phyloP scores from a whole-genome alignment of 2,329 filamentous ascomycete species.

The Pestalotiopsis sp. region DNA sequence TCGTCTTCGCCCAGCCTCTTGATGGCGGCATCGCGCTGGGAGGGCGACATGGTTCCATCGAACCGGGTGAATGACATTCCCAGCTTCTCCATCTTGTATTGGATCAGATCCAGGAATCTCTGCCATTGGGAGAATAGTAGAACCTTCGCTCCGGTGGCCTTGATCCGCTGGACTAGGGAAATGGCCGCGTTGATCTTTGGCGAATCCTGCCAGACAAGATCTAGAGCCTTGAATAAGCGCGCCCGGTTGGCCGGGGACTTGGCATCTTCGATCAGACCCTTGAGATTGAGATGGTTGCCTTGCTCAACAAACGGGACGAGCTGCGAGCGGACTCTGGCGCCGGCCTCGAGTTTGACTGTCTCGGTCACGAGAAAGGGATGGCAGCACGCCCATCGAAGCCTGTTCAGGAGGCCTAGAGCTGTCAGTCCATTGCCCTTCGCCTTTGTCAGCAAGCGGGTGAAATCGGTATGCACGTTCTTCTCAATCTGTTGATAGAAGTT shows the following conservation, averaged over 20 bases:
- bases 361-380: slow-evolving; percentile 71
- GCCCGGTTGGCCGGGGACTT: slow-evolving; percentile 67
- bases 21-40: slow-evolving; percentile 68
- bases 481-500: slow-evolving; percentile 65
- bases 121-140: slow-evolving; percentile 86
- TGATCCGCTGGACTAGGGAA: slow-evolving; percentile 59
- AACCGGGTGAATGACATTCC: slow-evolving; percentile 67
- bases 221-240: slow-evolving; percentile 70
- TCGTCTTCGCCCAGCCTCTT: slow-evolving; percentile 64
- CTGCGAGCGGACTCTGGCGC: slow-evolving; percentile 30
- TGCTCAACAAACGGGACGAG: slow-evolving; percentile 37
- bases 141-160: slow-evolving; percentile 67
- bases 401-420: slow-evolving; percentile 41
- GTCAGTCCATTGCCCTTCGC: slow-evolving; percentile 3
- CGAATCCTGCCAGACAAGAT: slow-evolving; percentile 72
- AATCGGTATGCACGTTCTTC: slow-evolving; percentile 22
- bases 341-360: slow-evolving; percentile 38
- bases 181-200: slow-evolving; percentile 74
- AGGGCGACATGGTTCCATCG: slow-evolving; percentile 74
- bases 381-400: slow-evolving; percentile 78
- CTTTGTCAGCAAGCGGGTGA: slow-evolving; percentile 28
- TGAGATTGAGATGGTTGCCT: slow-evolving; percentile 38
- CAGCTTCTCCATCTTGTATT: slow-evolving; percentile 66
- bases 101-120: slow-evolving; percentile 74
- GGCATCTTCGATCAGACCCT: slow-evolving; percentile 66